phyloP scores from a whole-genome alignment of 208 protist species.

The Trypanosoma boissoni region DNA sequence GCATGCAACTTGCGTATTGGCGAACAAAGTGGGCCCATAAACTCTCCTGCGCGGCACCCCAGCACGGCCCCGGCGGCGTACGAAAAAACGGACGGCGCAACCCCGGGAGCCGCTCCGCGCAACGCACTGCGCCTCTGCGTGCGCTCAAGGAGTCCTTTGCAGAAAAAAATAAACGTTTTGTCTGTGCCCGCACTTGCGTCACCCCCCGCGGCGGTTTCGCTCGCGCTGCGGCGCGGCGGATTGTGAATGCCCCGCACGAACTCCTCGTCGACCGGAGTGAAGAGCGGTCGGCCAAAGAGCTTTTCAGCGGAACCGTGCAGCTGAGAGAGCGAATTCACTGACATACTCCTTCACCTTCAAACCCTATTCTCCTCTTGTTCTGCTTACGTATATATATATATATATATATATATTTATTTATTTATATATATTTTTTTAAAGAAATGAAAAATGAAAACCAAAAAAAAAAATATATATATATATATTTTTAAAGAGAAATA shows the following conservation, averaged over 20 bases:
- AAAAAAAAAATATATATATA: neutral
- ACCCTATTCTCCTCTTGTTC: neutral
- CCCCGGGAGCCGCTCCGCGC: neutral
- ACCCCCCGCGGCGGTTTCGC: neutral
- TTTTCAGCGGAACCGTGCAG: constrained; percentile 8
- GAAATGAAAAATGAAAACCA: neutral
- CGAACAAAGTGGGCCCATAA: constrained; percentile 73
- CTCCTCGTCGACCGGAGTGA: constrained; percentile 24
- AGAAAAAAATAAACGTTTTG: constrained; percentile 1
- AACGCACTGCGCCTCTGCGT: neutral
- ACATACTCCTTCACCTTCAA: constrained; percentile 11
- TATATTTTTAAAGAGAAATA: neutral
- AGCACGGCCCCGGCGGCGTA: constrained; percentile 22
- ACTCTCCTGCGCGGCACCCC: constrained; percentile 26
- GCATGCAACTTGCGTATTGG: constrained; percentile 56
- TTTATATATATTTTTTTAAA: constrained; percentile 1
- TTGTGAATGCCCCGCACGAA: constrained; percentile 24
- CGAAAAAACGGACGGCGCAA: constrained; percentile 13
- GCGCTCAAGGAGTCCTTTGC: constrained; percentile 5
- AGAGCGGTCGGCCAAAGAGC: neutral
- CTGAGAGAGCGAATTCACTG: constrained; percentile 14
- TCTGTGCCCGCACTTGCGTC: too few relatives aligned
- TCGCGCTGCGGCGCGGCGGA: neutral
- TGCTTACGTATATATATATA: constrained; percentile 18
- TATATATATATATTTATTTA: constrained; percentile 8